Conservation (phyloP, 2,329 filamentous ascomycete species). For the Sphaerulina vaccinii region DNA sequence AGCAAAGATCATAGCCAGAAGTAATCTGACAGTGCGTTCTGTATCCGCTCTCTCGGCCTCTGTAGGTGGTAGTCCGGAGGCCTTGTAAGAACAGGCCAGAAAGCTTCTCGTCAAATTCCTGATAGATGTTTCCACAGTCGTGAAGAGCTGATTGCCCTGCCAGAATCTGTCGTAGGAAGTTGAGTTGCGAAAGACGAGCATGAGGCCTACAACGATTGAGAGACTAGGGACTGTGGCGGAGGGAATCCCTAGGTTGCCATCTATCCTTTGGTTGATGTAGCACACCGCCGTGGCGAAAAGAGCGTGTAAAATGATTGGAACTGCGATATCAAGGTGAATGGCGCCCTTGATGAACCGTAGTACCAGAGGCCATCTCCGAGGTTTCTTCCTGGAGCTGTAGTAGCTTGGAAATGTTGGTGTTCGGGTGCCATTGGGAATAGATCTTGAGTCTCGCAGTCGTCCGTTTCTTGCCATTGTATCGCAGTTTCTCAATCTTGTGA, state of each 20-base stretch:
- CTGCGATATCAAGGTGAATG: constrained; percentile 58
- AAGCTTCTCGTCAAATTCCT: constrained; percentile 60
- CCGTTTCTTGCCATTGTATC: constrained; percentile 1
- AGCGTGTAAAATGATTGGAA: constrained; percentile 58
- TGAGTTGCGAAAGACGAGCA: constrained; percentile 66
- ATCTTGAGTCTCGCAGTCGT: constrained; percentile 1
- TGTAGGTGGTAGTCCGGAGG: constrained; percentile 35
- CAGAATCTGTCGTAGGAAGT: constrained; percentile 66
- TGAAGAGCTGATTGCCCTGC: constrained; percentile 51
- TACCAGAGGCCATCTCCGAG: constrained; percentile 60
- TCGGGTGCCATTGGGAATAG: constrained; percentile 12
- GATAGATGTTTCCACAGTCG: constrained; percentile 56
- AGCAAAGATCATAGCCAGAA: constrained; percentile 62
- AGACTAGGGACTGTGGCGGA: constrained; percentile 61
- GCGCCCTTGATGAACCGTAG: constrained; percentile 64
- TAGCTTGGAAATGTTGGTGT: constrained; percentile 47
- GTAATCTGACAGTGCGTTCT: constrained; percentile 58
- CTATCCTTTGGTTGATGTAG: constrained; percentile 51
- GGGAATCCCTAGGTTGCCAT: constrained; percentile 54
- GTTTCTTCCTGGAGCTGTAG: constrained; percentile 47
- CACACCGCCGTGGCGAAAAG: constrained; percentile 59
- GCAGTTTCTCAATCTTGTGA: neutral
- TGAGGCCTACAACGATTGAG: constrained; percentile 65
- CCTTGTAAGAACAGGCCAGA: constrained; percentile 47
- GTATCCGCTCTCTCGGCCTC: constrained; percentile 54